Evolutionary conservation across 2,329 filamentous ascomycete species (phyloP).

Genomic region (Boeremia lycopersici): DNA sequence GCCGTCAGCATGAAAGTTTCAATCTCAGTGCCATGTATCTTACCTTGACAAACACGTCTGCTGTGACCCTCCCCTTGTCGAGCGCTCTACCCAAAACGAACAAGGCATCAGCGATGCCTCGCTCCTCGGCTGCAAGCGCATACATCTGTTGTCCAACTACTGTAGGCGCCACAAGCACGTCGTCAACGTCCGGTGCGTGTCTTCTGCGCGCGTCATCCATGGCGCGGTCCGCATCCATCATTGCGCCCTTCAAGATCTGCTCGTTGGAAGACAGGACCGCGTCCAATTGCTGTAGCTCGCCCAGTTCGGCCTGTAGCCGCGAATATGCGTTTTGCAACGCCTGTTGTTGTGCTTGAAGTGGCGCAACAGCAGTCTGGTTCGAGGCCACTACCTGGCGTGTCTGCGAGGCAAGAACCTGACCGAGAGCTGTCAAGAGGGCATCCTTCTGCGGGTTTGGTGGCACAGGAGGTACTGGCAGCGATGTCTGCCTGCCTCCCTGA

Average conservation of each 20-base stretch:
- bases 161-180: constrained; percentile 89
- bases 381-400: constrained; percentile 73
- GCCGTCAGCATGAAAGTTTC: constrained; percentile 12
- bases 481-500: constrained; percentile 52
- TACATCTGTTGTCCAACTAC: constrained; percentile 94
- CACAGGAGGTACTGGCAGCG: constrained; percentile 77
- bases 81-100: constrained; percentile 79
- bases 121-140: constrained; percentile 84
- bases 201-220: constrained; percentile 74
- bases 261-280: constrained; percentile 77
- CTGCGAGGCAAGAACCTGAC: constrained; percentile 69
- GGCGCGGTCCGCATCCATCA: constrained; percentile 78
- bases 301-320: constrained; percentile 74
- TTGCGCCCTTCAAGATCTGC: constrained; percentile 74
- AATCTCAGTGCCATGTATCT: not conserved
- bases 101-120: constrained; percentile 82
- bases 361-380: constrained; percentile 74
- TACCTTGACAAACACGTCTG: constrained; percentile 78
- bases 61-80: constrained; percentile 72
- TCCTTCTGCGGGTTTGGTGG: constrained; percentile 97
- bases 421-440: constrained; percentile 78
- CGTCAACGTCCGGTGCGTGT: constrained; percentile 79
- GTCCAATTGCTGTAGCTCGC: constrained; percentile 72
- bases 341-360: constrained; percentile 76
- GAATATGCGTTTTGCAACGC: constrained; percentile 75